These are phyloP conservation scores for Candolleomyces efflorescens DNA, from an alignment of 768 basidiomycete genomes.

Conservation along the genomic window DNA sequence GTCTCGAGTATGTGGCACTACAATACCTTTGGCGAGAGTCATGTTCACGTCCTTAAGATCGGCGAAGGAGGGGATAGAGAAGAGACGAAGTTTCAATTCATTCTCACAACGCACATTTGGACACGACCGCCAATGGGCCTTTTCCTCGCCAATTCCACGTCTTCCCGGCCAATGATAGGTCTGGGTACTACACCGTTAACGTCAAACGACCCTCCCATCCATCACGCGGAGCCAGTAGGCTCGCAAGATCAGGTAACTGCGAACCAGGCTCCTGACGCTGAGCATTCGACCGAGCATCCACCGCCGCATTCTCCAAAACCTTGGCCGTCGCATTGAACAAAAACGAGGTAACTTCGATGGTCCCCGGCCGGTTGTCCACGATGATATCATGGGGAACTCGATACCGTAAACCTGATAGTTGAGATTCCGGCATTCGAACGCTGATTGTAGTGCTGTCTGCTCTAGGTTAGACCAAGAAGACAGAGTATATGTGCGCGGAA, in stretches of 20 bases:
- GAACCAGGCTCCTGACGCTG: constrained; percentile 35
- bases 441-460: constrained; percentile 70
- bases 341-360: constrained; percentile 65
- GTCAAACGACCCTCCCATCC: constrained; percentile 43
- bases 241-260: constrained; percentile 65
- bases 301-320: constrained; percentile 35
- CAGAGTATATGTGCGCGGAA: constrained; percentile 5
- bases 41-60: constrained; percentile 51
- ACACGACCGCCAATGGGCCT: constrained; percentile 61
- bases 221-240: constrained; percentile 40
- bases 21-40: constrained; percentile 71
- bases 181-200: constrained; percentile 59
- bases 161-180: constrained; percentile 71
- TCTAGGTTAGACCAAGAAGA: neutral
- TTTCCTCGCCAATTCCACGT: constrained; percentile 69
- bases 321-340: constrained; percentile 68
- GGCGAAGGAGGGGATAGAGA: constrained; percentile 39
- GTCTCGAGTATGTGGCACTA: too few relatives aligned
- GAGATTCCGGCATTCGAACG: constrained; percentile 70
- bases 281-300: constrained; percentile 18
- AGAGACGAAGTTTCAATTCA: neutral
- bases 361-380: constrained; percentile 73
- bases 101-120: too few relatives aligned
- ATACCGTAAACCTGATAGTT: constrained; percentile 77
- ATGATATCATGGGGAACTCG: constrained; percentile 59